Conservation (phyloP, 225 moss, liverwort and hornwort genomes). For the Polytrichum formosum region DNA sequence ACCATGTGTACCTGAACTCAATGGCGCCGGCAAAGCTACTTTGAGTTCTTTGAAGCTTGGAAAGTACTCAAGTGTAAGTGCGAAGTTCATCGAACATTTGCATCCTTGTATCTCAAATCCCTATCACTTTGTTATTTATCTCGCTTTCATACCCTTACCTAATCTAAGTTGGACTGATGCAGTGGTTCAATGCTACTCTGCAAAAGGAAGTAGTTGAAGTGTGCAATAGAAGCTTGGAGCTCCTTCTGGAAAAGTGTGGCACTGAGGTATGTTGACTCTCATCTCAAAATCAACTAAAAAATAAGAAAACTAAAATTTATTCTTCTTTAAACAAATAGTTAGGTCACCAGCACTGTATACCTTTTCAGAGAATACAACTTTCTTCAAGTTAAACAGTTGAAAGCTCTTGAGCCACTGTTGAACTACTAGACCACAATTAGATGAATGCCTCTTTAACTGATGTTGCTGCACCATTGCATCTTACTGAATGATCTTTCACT, state of each 20-base stretch:
- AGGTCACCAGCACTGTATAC: no score
- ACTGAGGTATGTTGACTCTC: slow-evolving; percentile 49
- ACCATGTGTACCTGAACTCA: slow-evolving; percentile 69
- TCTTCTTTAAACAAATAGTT: no score
- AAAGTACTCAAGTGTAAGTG: slow-evolving; percentile 73
- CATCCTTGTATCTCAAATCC: no score
- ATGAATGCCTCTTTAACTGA: no score
- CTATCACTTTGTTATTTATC: slow-evolving; percentile 1
- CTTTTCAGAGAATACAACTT: no score
- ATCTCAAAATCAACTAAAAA: no score
- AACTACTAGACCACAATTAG: no score
- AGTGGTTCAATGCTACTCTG: slow-evolving; percentile 73
- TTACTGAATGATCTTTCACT: no score
- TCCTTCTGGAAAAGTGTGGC: slow-evolving; percentile 60
- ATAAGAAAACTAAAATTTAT: no score
- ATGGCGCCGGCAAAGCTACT: slow-evolving; percentile 26
- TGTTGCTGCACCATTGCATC: no score
- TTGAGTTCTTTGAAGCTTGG: slow-evolving; percentile 73
- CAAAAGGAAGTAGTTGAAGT: slow-evolving; percentile 66
- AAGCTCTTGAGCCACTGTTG: no score
- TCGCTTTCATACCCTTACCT: not conserved
- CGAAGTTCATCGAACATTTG: not conserved
- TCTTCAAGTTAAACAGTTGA: no score
- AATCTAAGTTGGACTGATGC: slow-evolving; percentile 16
- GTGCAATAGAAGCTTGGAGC: slow-evolving; percentile 74